Evolutionary conservation across 2,329 filamentous ascomycete genomes (phyloP).

Genomic region (Talaromyces sp.): DNA sequence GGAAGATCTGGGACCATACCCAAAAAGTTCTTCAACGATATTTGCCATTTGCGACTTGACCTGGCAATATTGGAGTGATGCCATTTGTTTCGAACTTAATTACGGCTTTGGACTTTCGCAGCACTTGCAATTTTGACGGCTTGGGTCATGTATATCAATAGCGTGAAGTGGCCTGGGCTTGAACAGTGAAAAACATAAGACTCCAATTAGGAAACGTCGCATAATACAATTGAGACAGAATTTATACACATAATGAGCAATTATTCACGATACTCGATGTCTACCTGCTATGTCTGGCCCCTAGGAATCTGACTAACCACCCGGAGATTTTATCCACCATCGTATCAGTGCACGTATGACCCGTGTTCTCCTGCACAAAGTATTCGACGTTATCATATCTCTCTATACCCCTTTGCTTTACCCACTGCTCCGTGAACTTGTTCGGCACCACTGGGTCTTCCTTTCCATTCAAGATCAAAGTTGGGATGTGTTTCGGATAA

Average conservation of each 20-base stretch:
- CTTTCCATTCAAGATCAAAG: constrained; percentile 16
- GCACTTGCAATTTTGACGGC: too few species aligned
- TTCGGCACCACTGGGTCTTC: constrained; percentile 14
- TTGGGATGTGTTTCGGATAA: constrained; percentile 10
- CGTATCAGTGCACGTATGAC: constrained; percentile 3
- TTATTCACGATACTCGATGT: neutral
- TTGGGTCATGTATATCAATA: too few species aligned
- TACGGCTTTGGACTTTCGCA: too few species aligned
- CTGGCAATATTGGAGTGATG: too few species aligned
- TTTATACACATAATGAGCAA: neutral
- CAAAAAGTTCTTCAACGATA: too few species aligned
- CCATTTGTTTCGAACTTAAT: too few species aligned
- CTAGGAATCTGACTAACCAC: constrained; percentile 5
- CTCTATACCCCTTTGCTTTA: neutral
- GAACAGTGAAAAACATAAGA: too few species aligned
- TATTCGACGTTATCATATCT: constrained; percentile 12
- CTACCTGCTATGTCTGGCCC: neutral
- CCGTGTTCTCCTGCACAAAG: constrained; percentile 15
- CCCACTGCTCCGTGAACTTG: constrained; percentile 14
- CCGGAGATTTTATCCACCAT: constrained; percentile 14
- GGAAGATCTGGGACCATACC: too few species aligned
- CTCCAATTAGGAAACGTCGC: too few species aligned
- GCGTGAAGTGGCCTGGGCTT: too few species aligned
- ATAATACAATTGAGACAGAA: too few species aligned
- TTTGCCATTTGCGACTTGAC: too few species aligned